These are phyloP conservation scores for Alternaria brassicae DNA, from an alignment of 2,329 filamentous ascomycete species.

Conservation along the genomic window DNA sequence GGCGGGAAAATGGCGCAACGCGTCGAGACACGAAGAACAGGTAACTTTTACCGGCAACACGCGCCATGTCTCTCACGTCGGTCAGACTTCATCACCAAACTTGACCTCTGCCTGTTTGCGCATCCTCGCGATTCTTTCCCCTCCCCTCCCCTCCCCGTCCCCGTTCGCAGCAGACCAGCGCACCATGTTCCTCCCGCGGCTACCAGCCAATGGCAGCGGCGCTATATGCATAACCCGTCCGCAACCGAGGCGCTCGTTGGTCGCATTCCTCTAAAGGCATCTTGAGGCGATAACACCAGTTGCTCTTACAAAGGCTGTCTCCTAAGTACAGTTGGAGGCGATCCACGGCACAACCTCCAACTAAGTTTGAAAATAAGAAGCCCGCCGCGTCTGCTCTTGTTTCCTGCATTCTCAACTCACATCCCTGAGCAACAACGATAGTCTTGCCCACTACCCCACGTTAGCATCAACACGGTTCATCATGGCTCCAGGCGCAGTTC, in stretches of 20 bases:
- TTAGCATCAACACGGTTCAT: conserved; percentile 19
- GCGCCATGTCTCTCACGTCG: background rate
- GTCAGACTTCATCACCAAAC: background rate
- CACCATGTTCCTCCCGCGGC: conserved; percentile 5
- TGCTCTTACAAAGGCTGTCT: conserved; percentile 19
- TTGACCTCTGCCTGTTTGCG: background rate
- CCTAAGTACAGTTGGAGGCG: conserved; percentile 37
- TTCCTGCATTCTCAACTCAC: conserved; percentile 10
- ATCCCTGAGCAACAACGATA: conserved; percentile 7
- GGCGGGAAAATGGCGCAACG: conserved; percentile 24
- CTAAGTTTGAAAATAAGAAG: conserved; percentile 31
- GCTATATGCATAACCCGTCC: conserved; percentile 31
- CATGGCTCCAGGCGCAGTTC: conserved; percentile 48
- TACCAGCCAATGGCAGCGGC: conserved; percentile 29
- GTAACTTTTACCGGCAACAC: conserved; percentile 27
- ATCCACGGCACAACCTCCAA: conserved; percentile 31
- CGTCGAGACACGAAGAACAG: conserved; percentile 21
- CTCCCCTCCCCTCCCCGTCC: too few relatives aligned
- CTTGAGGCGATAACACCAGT: conserved; percentile 22
- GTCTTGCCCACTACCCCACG: conserved; percentile 27
- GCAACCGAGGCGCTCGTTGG: conserved; percentile 29
- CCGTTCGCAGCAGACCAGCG: conserved; percentile 1
- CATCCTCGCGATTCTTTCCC: background rate
- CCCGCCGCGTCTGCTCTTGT: conserved; percentile 7
- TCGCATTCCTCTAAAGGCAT: conserved; percentile 26